Percentiles rank a stretch among this genome's conserved stretches.
These are phyloP conservation scores for Corylus americana DNA, from an alignment of 306 rosid genomes.

Conservation along the genomic window DNA sequence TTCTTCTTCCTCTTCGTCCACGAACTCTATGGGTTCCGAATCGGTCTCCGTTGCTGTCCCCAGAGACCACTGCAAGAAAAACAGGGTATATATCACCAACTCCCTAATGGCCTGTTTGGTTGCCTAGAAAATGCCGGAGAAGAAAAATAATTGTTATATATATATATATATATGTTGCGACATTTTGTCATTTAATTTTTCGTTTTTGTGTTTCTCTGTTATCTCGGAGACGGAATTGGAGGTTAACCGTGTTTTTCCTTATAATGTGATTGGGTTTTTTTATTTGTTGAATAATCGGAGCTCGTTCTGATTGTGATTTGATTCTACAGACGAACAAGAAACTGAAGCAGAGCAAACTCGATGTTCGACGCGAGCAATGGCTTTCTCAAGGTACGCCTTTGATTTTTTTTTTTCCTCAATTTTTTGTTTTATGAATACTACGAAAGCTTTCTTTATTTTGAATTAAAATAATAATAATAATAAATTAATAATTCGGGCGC, in stretches of 20 bases:
- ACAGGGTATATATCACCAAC: constrained; percentile 29
- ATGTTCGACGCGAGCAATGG: constrained; percentile 72
- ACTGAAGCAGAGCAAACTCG: constrained; percentile 71
- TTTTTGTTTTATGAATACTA: background rate
- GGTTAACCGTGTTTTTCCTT: background rate
- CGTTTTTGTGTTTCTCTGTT: background rate
- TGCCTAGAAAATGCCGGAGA: constrained; percentile 2
- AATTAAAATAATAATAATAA: too few species aligned
- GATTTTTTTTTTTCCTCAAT: background rate
- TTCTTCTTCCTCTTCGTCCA: constrained; percentile 9
- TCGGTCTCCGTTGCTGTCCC: constrained; percentile 32
- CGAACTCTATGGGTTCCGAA: constrained; percentile 44
- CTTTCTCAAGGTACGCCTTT: constrained; percentile 53
- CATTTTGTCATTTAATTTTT: background rate
- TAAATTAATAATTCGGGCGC: background rate
- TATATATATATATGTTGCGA: background rate
- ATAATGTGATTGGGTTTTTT: background rate
- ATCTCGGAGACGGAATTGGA: background rate
- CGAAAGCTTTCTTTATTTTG: background rate
- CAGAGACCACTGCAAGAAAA: constrained; percentile 48
- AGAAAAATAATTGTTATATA: background rate
- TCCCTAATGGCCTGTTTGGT: background rate
- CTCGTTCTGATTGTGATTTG: background rate
- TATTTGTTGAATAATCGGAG: background rate
- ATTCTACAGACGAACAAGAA: constrained; percentile 47